phyloP scores from a whole-genome alignment of 1,139 yeast genomes.

The Geotrichum klebahnii region DNA sequence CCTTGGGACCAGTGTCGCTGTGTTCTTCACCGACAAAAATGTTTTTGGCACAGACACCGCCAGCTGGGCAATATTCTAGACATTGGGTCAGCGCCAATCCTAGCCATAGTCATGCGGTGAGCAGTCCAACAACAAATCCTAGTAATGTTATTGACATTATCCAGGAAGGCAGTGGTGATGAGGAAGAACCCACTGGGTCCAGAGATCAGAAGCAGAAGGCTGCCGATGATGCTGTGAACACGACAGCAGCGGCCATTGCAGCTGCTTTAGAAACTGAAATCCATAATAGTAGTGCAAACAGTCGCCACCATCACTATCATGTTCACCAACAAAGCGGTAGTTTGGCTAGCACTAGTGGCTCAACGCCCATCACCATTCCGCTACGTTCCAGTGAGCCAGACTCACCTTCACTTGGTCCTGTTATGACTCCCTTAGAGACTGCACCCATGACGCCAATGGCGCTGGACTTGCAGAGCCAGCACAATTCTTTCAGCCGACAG shows the following conservation, averaged over 20 bases:
- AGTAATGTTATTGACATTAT: conserved; percentile 10
- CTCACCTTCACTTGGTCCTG: conserved; percentile 21
- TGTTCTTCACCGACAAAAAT: conserved; percentile 20
- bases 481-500: neutral
- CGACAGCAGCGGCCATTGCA: conserved; percentile 19
- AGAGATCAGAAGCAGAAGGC: neutral
- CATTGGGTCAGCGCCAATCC: neutral
- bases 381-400: conserved; percentile 14
- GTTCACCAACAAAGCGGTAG: conserved; percentile 8
- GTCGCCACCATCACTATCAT: conserved; percentile 3
- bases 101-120: neutral
- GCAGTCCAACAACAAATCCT: neutral
- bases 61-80: conserved; percentile 10
- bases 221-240: conserved; percentile 6
- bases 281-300: conserved; percentile 1
- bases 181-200: neutral
- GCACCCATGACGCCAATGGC: conserved; percentile 24
- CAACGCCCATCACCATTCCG: conserved; percentile 16
- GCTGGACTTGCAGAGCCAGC: conserved; percentile 16
- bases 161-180: conserved; percentile 3
- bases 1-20: conserved; percentile 21
- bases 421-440: conserved; percentile 18
- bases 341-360: neutral
- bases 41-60: conserved; percentile 21
- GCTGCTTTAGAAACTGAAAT: conserved; percentile 13